Evolutionary conservation across 202 grass and related monocot species (phyloP).

Genomic region (Brachypodium distachyon): DNA sequence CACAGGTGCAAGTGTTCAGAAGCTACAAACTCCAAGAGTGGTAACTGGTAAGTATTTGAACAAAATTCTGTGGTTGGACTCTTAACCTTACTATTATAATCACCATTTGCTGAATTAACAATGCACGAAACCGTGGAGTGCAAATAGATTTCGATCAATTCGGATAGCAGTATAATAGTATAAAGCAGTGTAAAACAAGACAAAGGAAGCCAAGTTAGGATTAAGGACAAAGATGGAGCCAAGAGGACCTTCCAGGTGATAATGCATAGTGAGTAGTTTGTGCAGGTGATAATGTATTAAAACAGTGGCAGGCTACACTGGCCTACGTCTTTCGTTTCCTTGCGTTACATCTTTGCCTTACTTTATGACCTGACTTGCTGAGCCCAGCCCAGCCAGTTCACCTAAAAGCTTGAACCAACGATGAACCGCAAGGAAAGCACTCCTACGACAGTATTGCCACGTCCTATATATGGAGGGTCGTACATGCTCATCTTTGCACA

Average conservation of each 20-base stretch:
- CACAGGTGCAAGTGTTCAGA: neutral
- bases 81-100: neutral
- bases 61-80: neutral
- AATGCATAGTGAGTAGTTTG: neutral
- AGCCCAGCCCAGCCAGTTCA: neutral
- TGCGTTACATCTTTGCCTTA: conserved; percentile 4
- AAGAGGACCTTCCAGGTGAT: neutral
- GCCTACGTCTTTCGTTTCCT: neutral
- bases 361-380: neutral
- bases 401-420: neutral
- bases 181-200: neutral
- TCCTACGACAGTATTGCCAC: neutral
- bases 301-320: conserved; percentile 18
- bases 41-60: neutral
- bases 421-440: neutral
- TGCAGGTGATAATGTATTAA: conserved; percentile 39
- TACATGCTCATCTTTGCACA: neutral
- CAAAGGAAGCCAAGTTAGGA: neutral
- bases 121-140: neutral
- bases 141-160: conserved; percentile 7
- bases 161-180: neutral
- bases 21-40: neutral
- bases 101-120: neutral
- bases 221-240: neutral
- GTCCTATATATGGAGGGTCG: neutral